A percentile compares a stretch with the other conserved stretches of the same genome.
Conservation (phyloP, 352 stramenopile species). For the Phytophthora niederhauseri region DNA sequence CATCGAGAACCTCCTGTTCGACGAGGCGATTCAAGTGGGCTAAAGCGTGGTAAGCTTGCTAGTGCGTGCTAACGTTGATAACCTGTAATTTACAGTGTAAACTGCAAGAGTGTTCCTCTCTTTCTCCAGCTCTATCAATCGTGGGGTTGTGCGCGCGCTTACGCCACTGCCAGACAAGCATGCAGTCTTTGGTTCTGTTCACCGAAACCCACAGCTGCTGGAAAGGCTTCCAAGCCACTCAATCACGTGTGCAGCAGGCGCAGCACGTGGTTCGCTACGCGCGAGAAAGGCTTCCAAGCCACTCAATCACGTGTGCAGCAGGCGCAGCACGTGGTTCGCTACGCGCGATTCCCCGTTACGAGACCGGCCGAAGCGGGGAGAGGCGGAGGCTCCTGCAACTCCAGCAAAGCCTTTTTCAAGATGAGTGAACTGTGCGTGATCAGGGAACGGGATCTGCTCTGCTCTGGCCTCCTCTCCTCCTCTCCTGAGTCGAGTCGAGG, state of each 20-base stretch:
- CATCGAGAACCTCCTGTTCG: conserved; percentile 53
- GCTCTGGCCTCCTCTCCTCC: not conserved
- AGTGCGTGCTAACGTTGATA: too few relatives aligned
- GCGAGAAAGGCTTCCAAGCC: too few relatives aligned
- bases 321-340: conserved; percentile 1
- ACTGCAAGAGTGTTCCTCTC: not conserved
- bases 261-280: conserved; percentile 3
- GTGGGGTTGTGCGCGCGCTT: not conserved
- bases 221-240: not conserved
- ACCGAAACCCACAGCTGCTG: too few relatives aligned
- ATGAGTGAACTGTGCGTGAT: conserved; percentile 21
- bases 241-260: not conserved
- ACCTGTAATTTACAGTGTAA: not conserved
- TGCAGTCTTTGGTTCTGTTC: too few relatives aligned
- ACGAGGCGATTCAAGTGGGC: conserved; percentile 28
- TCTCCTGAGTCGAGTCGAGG: conserved; percentile 10
- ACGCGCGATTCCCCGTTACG: conserved; percentile 3
- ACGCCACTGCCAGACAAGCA: conserved; percentile 2
- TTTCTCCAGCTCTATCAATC: not conserved
- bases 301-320: conserved; percentile 2
- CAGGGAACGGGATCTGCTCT: conserved; percentile 19
- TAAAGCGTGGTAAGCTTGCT: too few relatives aligned
- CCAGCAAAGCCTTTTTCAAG: not conserved
- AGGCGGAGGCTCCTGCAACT: conserved; percentile 6
- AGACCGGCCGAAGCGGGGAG: conserved; percentile 1